Evolutionary conservation across 352 stramenopile species (phyloP), one percentile per base, ranked within the genome.

Genomic region (Phytophthora europaea): DNA sequence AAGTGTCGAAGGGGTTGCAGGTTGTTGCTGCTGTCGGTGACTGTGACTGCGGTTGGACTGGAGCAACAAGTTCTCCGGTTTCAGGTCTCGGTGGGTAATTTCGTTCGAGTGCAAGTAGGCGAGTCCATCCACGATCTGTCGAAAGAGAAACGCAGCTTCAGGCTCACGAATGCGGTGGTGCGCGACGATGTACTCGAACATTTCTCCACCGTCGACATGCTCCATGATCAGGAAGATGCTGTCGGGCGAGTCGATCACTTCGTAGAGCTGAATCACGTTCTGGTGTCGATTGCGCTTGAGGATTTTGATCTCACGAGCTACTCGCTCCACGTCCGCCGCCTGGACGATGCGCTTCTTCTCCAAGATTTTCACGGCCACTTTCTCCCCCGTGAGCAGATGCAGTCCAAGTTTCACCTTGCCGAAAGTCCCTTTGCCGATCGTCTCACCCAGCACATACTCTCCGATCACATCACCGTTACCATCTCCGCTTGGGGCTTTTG

Each of bases 151-250:
- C 5, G 73, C 73, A 20, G 68, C 68, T 38, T 80, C 73, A 13
- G 77, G 54, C 61, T 99, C 95, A 16, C 88, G 79, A 36, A 98
- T 87, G 7, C 89, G 86, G 47, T 96, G 85, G 59, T 97, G 87
- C 7, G 87, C 72, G 28, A 98, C 94, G 64, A 99, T 99, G 74
- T 98, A 98, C 76, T 98, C 91, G 70, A 98, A 99, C 79, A 99
- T 92, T 67, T 99, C 93, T 38, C 90, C 92, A 15, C 90, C 91
- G 64, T 98, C 93, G 22, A 93, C 79, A 77, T 94, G 90, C 67
- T 99, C 95, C 91, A 98, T 98, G 66, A 99, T 96, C 4, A 99
- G 75, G 57, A 97, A 98, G 53, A 98, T 98, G 38, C 61, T 26
- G 20, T 85, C 75, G 18, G 78, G 73, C n/a, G 91, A 93, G 26